A percentile compares a stretch with the other conserved stretches of the same genome.
Conservation (phyloP, 1,139 yeast genomes). For the Kluyveromyces marxianus region DNA sequence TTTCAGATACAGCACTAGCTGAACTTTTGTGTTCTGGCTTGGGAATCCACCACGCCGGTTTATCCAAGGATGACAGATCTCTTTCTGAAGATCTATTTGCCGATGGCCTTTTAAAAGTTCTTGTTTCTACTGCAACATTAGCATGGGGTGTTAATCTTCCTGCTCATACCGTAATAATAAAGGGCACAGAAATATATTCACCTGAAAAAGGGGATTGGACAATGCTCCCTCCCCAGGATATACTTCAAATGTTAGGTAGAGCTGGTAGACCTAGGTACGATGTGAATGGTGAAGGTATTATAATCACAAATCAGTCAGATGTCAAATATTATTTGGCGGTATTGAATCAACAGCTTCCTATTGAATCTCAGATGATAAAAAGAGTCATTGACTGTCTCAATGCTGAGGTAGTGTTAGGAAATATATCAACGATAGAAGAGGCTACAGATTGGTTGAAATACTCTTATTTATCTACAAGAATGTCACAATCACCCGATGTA, state of each 20-base stretch:
- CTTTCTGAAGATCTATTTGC: slow-evolving; percentile 83
- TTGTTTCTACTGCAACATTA: slow-evolving; percentile 89
- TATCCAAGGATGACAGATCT: slow-evolving; percentile 63
- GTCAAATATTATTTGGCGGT: slow-evolving; percentile 84
- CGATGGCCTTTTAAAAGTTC: slow-evolving; percentile 71
- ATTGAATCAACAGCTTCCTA: slow-evolving; percentile 83
- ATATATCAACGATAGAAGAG: slow-evolving; percentile 51
- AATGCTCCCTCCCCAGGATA: slow-evolving; percentile 87
- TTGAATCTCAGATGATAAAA: slow-evolving; percentile 78
- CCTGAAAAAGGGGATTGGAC: slow-evolving; percentile 88
- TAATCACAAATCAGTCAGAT: slow-evolving; percentile 81
- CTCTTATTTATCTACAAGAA: slow-evolving; percentile 74
- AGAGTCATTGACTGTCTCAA: slow-evolving; percentile 68
- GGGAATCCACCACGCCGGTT: slow-evolving; percentile 95
- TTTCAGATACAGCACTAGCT: slow-evolving; percentile 48
- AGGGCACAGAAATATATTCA: slow-evolving; percentile 90
- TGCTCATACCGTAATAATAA: slow-evolving; percentile 90
- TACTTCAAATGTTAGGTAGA: slow-evolving; percentile 91
- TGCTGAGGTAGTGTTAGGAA: slow-evolving; percentile 80
- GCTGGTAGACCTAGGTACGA: slow-evolving; percentile 97
- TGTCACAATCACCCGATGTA: slow-evolving; percentile 63
- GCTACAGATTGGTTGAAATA: slow-evolving; percentile 74
- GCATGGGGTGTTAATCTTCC: slow-evolving; percentile 99
- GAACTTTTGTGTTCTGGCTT: slow-evolving; percentile 64
- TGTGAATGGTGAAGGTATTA: slow-evolving; percentile 86